Evolutionary conservation across 2,329 filamentous ascomycete species (phyloP).

Genomic region (Neofusicoccum ribis): DNA sequence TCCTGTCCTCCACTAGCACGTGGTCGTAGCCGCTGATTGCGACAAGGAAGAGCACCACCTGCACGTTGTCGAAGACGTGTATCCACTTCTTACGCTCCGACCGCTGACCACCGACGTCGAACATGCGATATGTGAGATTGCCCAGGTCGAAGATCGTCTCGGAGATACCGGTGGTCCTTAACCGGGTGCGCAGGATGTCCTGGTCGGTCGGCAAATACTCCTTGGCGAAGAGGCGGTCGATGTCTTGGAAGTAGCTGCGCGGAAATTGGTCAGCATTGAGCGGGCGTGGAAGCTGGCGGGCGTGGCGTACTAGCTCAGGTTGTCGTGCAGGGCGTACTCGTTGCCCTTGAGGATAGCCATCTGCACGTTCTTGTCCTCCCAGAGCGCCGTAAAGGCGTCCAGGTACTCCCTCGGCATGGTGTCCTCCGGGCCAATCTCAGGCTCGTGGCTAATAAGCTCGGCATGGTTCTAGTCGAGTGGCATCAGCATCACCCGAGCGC

Average conservation of each 20-base stretch:
- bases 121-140: slow-evolving; percentile 93
- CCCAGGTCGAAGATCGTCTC: slow-evolving; percentile 93
- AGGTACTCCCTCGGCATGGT: slow-evolving; percentile 76
- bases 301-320: slow-evolving; percentile 78
- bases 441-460: slow-evolving; percentile 72
- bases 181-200: slow-evolving; percentile 84
- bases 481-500: background rate
- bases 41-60: slow-evolving; percentile 88
- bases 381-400: slow-evolving; percentile 78
- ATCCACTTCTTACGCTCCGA: slow-evolving; percentile 98
- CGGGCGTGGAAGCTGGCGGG: background rate
- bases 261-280: slow-evolving; percentile 26
- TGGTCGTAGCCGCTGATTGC: slow-evolving; percentile 97
- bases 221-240: slow-evolving; percentile 63
- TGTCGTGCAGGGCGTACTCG: slow-evolving; percentile 95
- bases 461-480: slow-evolving; percentile 65
- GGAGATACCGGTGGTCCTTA: slow-evolving; percentile 93
- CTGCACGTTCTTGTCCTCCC: slow-evolving; percentile 81
- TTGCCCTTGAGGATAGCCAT: slow-evolving; percentile 90
- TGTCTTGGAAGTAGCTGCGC: slow-evolving; percentile 73
- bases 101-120: slow-evolving; percentile 88
- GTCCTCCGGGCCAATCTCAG: slow-evolving; percentile 81
- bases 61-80: slow-evolving; percentile 92
- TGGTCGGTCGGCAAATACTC: slow-evolving; percentile 90
- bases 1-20: slow-evolving; percentile 92